Evolutionary conservation across 768 basidiomycete genomes (phyloP).

Genomic region (Lentinula aciculospora): DNA sequence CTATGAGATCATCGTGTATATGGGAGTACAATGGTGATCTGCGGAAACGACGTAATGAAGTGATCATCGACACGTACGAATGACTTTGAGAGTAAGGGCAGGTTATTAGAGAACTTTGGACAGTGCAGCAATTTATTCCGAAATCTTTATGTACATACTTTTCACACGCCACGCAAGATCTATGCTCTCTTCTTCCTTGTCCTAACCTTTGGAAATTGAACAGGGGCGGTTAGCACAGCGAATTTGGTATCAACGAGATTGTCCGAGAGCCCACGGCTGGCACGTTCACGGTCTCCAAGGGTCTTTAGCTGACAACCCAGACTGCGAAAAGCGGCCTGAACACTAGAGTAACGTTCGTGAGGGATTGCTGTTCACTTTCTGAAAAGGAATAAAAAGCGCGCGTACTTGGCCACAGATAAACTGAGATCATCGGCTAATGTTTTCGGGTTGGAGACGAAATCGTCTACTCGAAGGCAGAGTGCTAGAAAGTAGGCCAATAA

Average conservation of each 20-base stretch:
- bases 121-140: not conserved
- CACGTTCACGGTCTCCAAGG: constrained; percentile 56
- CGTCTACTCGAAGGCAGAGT: constrained; percentile 73
- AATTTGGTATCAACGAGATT: constrained; percentile 58
- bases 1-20: too few relatives aligned
- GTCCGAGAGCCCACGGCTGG: constrained; percentile 61
- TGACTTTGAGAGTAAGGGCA: not conserved
- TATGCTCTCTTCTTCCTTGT: constrained; percentile 26
- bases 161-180: not conserved
- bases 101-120: too few relatives aligned
- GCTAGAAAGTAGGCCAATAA: constrained; percentile 78
- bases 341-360: not conserved
- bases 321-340: constrained; percentile 13
- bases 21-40: too few relatives aligned
- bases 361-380: not conserved
- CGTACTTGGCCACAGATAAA: constrained; percentile 61
- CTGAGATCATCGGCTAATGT: constrained; percentile 70
- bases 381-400: constrained; percentile 7
- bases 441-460: constrained; percentile 65
- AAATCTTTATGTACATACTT: not conserved
- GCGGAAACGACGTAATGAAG: too few relatives aligned
- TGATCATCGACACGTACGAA: not conserved
- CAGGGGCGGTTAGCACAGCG: constrained; percentile 70
- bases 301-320: constrained; percentile 66
- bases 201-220: constrained; percentile 73